These are phyloP conservation scores for Ascochyta pisi DNA, from an alignment of 2,329 filamentous ascomycete genomes.

Conservation along the genomic window DNA sequence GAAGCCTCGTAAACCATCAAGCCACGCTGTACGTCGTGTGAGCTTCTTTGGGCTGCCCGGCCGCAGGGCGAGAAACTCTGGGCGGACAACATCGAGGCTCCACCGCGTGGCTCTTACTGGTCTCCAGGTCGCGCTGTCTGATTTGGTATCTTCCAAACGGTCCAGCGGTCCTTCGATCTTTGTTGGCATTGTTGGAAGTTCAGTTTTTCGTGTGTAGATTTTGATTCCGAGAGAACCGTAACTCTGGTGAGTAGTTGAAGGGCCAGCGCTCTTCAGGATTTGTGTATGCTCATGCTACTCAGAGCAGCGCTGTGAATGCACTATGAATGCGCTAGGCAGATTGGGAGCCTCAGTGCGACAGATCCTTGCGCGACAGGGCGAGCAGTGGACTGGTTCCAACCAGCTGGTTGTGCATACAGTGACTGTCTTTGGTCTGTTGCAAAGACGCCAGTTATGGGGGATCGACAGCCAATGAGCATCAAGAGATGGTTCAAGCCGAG, in stretches of 20 bases:
- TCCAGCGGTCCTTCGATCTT: conserved; percentile 40
- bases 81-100: conserved; percentile 42
- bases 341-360: conserved; percentile 5
- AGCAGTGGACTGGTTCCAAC: background rate
- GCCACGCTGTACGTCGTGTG: conserved; percentile 44
- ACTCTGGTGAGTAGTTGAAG: background rate
- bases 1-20: conserved; percentile 71
- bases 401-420: background rate
- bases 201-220: background rate
- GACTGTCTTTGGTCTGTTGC: background rate
- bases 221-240: background rate
- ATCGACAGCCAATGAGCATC: conserved; percentile 3
- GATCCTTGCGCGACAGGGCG: background rate
- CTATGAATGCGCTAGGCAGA: conserved; percentile 1
- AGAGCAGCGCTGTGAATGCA: background rate
- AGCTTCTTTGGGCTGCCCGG: conserved; percentile 29
- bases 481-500: conserved; percentile 3
- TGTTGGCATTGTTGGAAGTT: conserved; percentile 32
- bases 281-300: background rate
- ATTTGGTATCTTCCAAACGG: conserved; percentile 33
- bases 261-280: background rate
- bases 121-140: conserved; percentile 37
- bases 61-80: conserved; percentile 38
- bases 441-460: background rate
- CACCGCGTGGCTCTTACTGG: conserved; percentile 35